Percentiles rank a stretch among this genome's conserved stretches.
Conservation (phyloP, 495 filamentous ascomycete species). For the Clavariopsis aquatica region DNA sequence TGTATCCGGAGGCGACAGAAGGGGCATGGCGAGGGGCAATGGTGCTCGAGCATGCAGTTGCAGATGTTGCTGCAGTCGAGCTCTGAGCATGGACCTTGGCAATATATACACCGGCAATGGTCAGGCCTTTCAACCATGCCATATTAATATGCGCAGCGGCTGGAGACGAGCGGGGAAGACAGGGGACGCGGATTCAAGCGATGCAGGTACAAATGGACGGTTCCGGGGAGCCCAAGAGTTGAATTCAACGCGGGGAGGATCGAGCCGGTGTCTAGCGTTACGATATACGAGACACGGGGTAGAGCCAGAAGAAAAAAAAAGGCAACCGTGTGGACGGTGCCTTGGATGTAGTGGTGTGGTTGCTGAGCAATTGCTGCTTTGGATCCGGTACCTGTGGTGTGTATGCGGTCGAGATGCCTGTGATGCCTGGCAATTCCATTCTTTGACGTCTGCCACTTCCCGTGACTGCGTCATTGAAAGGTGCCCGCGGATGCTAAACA, state of each 20-base stretch:
- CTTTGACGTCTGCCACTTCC: background rate
- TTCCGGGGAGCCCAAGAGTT: background rate
- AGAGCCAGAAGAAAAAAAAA: background rate
- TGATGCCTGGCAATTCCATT: background rate
- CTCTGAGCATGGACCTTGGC: conserved; percentile 22
- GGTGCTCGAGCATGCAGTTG: conserved; percentile 38
- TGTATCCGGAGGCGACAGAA: conserved; percentile 59
- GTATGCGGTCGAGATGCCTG: background rate
- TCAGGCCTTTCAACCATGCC: conserved; percentile 23
- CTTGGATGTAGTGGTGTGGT: background rate
- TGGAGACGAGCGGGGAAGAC: background rate
- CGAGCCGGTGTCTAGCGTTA: background rate
- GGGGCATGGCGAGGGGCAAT: conserved; percentile 46
- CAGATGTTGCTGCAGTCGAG: conserved; percentile 13
- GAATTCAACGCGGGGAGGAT: background rate
- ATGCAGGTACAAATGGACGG: conserved; percentile 15
- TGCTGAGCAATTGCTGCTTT: background rate
- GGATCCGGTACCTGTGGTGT: background rate
- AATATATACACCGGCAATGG: conserved; percentile 10
- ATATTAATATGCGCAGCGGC: conserved; percentile 14
- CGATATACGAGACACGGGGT: background rate
- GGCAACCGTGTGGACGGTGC: background rate
- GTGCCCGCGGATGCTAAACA: conserved; percentile 5
- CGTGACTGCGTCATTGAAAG: conserved; percentile 6
- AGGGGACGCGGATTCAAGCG: background rate